Conservation (phyloP, 805 yeast genomes). For the Saturnispora gosingensis region DNA sequence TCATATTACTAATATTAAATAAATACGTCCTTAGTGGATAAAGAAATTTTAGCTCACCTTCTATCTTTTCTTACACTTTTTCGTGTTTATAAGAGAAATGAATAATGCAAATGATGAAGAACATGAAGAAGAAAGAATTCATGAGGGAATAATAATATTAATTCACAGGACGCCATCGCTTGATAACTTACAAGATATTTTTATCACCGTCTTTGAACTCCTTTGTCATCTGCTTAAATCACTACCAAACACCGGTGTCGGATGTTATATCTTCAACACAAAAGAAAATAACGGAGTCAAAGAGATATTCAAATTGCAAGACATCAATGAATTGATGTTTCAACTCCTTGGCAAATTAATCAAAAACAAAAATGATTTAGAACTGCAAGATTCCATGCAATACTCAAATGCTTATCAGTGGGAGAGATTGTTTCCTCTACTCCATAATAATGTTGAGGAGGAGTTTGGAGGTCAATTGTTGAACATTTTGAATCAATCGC, state of each 20-base stretch:
- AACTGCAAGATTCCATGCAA: slow-evolving; percentile 7
- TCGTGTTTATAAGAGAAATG: background rate
- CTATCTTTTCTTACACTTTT: background rate
- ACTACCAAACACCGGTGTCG: slow-evolving; percentile 63
- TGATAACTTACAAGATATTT: slow-evolving; percentile 30
- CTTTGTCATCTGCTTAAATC: slow-evolving; percentile 58
- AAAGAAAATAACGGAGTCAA: slow-evolving; percentile 33
- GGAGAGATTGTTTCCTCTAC: slow-evolving; percentile 24
- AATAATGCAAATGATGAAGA: background rate
- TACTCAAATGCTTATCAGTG: slow-evolving; percentile 4
- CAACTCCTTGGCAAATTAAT: slow-evolving; percentile 43
- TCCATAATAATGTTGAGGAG: slow-evolving; percentile 15
- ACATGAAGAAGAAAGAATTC: slow-evolving; percentile 34
- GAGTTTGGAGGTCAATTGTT: slow-evolving; percentile 29
- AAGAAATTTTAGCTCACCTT: background rate
- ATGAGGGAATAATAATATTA: slow-evolving; percentile 56
- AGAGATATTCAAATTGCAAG: slow-evolving; percentile 42
- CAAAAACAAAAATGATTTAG: slow-evolving; percentile 2
- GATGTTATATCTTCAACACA: slow-evolving; percentile 56
- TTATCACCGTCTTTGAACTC: slow-evolving; percentile 50
- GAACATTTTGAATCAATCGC: slow-evolving; percentile 39
- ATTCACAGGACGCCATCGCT: slow-evolving; percentile 48
- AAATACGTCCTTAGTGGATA: background rate
- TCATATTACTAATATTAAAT: background rate
- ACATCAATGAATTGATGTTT: slow-evolving; percentile 49